Evolutionary conservation across 306 rosid species (phyloP).

Genomic region (Cucumis sativus): DNA sequence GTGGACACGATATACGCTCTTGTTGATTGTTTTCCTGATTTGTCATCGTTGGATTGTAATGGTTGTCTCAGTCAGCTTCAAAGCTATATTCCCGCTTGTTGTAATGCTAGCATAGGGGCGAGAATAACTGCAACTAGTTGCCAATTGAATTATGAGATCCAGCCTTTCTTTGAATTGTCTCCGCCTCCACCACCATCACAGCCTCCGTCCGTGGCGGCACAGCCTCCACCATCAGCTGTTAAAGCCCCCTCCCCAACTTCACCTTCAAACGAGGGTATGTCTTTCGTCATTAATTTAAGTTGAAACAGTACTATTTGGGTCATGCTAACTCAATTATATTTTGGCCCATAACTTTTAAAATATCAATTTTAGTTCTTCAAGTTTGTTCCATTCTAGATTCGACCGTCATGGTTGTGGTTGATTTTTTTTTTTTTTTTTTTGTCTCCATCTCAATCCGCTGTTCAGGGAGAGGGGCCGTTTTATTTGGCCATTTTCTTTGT

Average conservation of each 20-base stretch:
- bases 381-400: no score
- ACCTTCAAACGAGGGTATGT: background rate
- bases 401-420: no score
- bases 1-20: background rate
- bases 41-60: background rate
- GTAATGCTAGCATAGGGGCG: background rate
- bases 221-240: background rate
- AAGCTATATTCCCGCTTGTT: background rate
- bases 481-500: no score
- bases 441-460: no score
- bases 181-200: background rate
- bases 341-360: no score
- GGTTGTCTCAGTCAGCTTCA: background rate
- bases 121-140: background rate
- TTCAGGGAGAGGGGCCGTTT: no score
- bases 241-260: background rate
- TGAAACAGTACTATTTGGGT: no score
- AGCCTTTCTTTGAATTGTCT: background rate
- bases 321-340: no score
- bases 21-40: conserved; percentile 6
- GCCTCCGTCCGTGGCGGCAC: background rate
- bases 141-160: background rate
- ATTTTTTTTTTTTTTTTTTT: no score
- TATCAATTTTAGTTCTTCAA: no score
- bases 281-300: no score